Evolutionary conservation across 148 eudicot genomes (phyloP).

Genomic region (Cornus florida): DNA sequence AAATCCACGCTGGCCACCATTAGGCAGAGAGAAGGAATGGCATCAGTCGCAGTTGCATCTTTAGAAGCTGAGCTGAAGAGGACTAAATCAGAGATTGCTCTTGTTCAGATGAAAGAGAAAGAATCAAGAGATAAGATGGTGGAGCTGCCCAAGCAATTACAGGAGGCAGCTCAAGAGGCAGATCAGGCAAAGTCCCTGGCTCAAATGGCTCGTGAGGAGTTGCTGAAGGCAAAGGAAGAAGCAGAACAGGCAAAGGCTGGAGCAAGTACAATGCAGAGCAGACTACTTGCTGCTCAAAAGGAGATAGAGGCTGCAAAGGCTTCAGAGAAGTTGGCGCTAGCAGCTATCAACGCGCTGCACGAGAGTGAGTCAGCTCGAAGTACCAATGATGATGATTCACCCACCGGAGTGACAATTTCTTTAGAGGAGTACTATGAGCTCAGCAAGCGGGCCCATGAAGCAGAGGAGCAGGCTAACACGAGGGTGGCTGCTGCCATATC

Average conservation of each 20-base stretch:
- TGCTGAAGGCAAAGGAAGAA: slow-evolving; percentile 65
- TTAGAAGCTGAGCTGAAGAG: slow-evolving; percentile 80
- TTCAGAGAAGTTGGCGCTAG: slow-evolving; percentile 74
- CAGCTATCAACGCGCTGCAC: slow-evolving; percentile 73
- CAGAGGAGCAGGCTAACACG: slow-evolving; percentile 72
- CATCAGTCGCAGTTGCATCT: slow-evolving; percentile 70
- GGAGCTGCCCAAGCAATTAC: slow-evolving; percentile 66
- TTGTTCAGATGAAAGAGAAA: slow-evolving; percentile 58
- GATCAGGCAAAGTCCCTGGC: slow-evolving; percentile 66
- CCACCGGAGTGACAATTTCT: slow-evolving; percentile 63
- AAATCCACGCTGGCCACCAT: slow-evolving; percentile 52
- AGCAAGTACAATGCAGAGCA: slow-evolving; percentile 63
- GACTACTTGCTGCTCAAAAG: slow-evolving; percentile 68
- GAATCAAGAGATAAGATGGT: slow-evolving; percentile 71
- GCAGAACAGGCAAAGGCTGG: slow-evolving; percentile 85
- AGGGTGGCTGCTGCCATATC: slow-evolving; percentile 64
- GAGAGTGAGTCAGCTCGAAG: slow-evolving; percentile 63
- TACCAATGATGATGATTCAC: slow-evolving; percentile 32
- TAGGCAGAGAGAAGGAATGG: slow-evolving; percentile 88
- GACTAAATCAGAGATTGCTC: slow-evolving; percentile 66
- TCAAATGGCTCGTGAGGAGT: slow-evolving; percentile 59
- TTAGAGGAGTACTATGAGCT: slow-evolving; percentile 87
- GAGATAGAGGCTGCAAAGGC: slow-evolving; percentile 97
- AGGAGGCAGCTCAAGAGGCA: slow-evolving; percentile 76
- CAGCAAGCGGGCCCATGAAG: slow-evolving; percentile 84